Conservation (phyloP, 257 asterid genomes). For the Solanum dulcamara region DNA sequence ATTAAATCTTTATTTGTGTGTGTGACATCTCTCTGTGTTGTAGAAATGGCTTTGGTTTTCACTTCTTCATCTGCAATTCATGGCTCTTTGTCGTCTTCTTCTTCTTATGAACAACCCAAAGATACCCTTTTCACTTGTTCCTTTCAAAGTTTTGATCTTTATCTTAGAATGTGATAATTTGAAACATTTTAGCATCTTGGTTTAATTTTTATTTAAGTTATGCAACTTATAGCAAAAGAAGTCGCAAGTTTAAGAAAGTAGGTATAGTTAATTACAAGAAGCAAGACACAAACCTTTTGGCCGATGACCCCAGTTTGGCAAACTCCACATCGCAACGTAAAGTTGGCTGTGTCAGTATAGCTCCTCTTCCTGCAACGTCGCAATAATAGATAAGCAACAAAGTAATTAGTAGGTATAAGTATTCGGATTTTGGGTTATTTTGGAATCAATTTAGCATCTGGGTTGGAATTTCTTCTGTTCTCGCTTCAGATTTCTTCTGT, state of each 20-base stretch:
- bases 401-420: background rate
- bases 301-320: conserved; percentile 93
- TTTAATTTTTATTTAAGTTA: background rate
- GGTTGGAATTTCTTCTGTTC: background rate
- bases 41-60: conserved; percentile 49
- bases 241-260: background rate
- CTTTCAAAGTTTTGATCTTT: background rate
- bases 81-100: conserved; percentile 28
- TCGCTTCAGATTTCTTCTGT: background rate
- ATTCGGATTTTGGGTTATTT: background rate
- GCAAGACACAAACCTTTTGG: conserved; percentile 47
- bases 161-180: background rate
- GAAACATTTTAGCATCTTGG: background rate
- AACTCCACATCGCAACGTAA: conserved; percentile 89
- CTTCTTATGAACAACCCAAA: conserved; percentile 32
- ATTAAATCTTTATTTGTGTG: no score
- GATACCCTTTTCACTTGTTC: conserved; percentile 16
- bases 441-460: background rate
- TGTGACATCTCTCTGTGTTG: background rate
- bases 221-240: background rate
- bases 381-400: background rate
- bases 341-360: conserved; percentile 77
- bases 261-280: background rate
- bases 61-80: conserved; percentile 45
- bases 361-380: conserved; percentile 60